Base-by-base conservation (phyloP, 192 early-diverging fungal genomes). In the Coemansia biformis region DNA sequence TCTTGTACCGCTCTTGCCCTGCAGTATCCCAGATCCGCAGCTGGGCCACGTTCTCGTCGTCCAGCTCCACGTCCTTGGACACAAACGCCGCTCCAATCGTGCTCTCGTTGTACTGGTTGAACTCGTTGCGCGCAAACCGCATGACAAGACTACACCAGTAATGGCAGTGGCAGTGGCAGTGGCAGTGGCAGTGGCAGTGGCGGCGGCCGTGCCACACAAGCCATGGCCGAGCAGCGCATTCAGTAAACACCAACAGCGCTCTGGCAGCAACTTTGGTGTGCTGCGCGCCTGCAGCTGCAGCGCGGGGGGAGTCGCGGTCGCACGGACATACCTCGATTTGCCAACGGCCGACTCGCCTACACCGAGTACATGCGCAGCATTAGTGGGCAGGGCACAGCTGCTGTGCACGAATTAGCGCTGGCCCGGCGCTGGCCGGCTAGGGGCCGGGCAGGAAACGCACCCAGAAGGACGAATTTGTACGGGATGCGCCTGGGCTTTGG, bases 1-100 rank as follows among this genome's bases (percentile, higher is more conserved):
- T 97, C 59, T 96, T 92, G 78, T 95, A 99, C 36, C 96, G 80
- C 73, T 98, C 96, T 77, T 98, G 95, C 22, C 95, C 95, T 19
- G 95, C 95, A 22, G 89, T 91, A 57, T 91, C 89, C 89, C 87
- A 90, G 51, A 88, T 87, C 54, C 84, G 76, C 51, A 90, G 83
- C 53, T 83, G 87, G 49, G 85, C 84, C n/a, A 76, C 63, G 55
- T 80, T 87, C 32, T 73, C 74, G 36, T 83, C 87, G 30, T 94
- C 89, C 36, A 96, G 56, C 28, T 82, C 77, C 51, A 91, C 91
- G 50, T 92, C 93, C 77, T 93, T 92, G 17, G 91, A 93, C 63
- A 89, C 66, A 44, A 89, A 90, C 3, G 89, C 87, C 23, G 86
- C 87, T 10, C 96, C 96, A 57, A 99, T 98, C 24, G 96, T 99